Evolutionary conservation across 1,284 basidiomycete genomes (phyloP).

Genomic region (Phellopilus nigrolimitatus): DNA sequence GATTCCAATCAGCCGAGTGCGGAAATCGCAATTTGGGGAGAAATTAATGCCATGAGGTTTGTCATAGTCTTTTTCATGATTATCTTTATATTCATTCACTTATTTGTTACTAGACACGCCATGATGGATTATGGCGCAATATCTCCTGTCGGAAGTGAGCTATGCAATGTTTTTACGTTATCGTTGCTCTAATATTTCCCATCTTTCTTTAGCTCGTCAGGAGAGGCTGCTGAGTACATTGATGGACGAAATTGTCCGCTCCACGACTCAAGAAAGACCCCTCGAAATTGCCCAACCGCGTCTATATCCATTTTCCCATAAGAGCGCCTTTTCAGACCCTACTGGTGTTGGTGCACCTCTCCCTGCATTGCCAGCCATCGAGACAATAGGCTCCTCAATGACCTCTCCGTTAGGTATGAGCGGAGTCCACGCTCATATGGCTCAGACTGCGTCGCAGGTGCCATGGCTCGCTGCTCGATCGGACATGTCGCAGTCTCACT

Average conservation of each 20-base stretch:
- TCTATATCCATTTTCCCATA: slow-evolving; percentile 72
- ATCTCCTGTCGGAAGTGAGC: slow-evolving; percentile 78
- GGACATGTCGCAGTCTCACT: slow-evolving; percentile 14
- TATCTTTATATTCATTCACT: background rate
- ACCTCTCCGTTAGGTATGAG: slow-evolving; percentile 9
- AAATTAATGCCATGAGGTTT: slow-evolving; percentile 75
- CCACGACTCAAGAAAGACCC: slow-evolving; percentile 72
- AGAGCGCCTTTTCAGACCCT: slow-evolving; percentile 44
- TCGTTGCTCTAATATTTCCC: slow-evolving; percentile 16
- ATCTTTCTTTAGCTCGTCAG: slow-evolving; percentile 56
- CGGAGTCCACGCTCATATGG: slow-evolving; percentile 15
- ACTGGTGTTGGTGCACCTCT: slow-evolving; percentile 14
- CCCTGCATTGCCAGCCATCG: slow-evolving; percentile 12
- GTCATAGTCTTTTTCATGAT: slow-evolving; percentile 21
- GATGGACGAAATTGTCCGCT: slow-evolving; percentile 77
- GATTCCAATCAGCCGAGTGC: slow-evolving; percentile 63
- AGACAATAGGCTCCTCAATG: background rate
- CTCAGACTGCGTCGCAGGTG: background rate
- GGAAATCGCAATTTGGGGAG: slow-evolving; percentile 76
- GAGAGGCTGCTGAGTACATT: slow-evolving; percentile 75
- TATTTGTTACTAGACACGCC: slow-evolving; percentile 47
- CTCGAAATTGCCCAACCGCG: slow-evolving; percentile 60
- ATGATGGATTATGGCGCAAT: slow-evolving; percentile 73
- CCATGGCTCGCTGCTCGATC: slow-evolving; percentile 3
- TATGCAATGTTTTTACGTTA: slow-evolving; percentile 2